A percentile compares a stretch with the other conserved stretches of the same genome.
Evolutionary conservation across 352 stramenopile species (phyloP).

Genomic region (Phytophthora palmivora): DNA sequence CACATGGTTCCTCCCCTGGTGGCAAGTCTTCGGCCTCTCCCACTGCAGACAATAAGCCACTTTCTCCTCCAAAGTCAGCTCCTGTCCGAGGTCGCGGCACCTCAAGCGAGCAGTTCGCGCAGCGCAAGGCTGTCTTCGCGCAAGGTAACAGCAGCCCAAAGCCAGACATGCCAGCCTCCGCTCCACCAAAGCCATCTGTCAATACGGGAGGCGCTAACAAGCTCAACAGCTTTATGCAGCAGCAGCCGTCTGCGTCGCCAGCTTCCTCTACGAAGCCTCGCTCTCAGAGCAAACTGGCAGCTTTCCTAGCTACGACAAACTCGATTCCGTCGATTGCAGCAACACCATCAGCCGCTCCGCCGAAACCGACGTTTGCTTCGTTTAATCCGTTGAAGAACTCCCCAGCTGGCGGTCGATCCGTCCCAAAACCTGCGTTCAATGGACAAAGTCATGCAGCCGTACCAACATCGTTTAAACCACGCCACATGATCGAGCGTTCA

Average conservation of each 20-base stretch:
- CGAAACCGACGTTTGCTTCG: constrained; percentile 39
- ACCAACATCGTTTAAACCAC: constrained; percentile 45
- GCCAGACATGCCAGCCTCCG: constrained; percentile 9
- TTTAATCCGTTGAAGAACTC: constrained; percentile 43
- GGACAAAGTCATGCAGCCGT: neutral
- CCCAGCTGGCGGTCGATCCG: constrained; percentile 6
- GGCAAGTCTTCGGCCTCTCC: constrained; percentile 43
- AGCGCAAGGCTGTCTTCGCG: constrained; percentile 69
- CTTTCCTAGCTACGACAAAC: constrained; percentile 76
- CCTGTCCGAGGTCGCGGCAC: constrained; percentile 38
- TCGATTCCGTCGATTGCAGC: constrained; percentile 28
- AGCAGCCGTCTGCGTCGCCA: constrained; percentile 53
- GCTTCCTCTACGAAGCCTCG: constrained; percentile 47
- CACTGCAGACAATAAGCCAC: constrained; percentile 19
- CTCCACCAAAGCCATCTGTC: constrained; percentile 28
- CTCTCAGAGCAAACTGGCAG: constrained; percentile 79
- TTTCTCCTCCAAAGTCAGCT: constrained; percentile 37
- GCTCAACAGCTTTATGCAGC: constrained; percentile 81
- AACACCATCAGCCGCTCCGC: constrained; percentile 12
- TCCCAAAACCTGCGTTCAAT: constrained; percentile 25
- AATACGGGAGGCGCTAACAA: constrained; percentile 56
- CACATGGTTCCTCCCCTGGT: constrained; percentile 22
- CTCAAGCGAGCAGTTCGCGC: constrained; percentile 59
- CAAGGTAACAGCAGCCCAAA: constrained; percentile 39
- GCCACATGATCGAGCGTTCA: constrained; percentile 63